Percentiles rank a stretch among this genome's conserved stretches.
phyloP scores from a whole-genome alignment of 225 moss, liverwort and hornwort genomes.

The Sphagnum contortum region DNA sequence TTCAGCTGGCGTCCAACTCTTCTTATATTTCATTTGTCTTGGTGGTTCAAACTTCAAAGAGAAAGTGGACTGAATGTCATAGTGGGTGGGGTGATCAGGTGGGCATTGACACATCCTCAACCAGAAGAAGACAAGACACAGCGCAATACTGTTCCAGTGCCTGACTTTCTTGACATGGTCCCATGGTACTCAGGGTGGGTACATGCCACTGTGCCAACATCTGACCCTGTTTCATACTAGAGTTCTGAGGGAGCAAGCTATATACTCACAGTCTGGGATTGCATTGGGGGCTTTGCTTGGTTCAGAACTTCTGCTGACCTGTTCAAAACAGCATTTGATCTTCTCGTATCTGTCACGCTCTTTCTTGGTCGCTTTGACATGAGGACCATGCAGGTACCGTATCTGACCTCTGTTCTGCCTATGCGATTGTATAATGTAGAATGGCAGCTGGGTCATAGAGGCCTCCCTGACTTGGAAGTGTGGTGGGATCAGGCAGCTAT shows the following conservation, averaged over 20 bases:
- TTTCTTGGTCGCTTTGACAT: slow-evolving; percentile 99
- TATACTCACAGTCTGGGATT: slow-evolving; percentile 17
- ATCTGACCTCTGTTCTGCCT: background rate
- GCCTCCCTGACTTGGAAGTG: too few relatives aligned
- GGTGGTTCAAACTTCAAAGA: too few relatives aligned
- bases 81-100: slow-evolving; percentile 37
- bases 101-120: slow-evolving; percentile 96
- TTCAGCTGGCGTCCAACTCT: background rate
- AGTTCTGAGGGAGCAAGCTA: slow-evolving; percentile 2
- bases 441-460: background rate
- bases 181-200: slow-evolving; percentile 99
- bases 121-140: slow-evolving; percentile 58
- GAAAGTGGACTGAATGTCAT: background rate
- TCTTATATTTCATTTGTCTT: too few relatives aligned
- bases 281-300: slow-evolving; percentile 12
- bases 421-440: background rate
- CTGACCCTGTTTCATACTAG: slow-evolving; percentile 6
- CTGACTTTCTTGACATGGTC: slow-evolving; percentile 98
- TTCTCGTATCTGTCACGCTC: slow-evolving; percentile 94
- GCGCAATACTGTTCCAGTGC: slow-evolving; percentile 60
- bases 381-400: slow-evolving; percentile 98
- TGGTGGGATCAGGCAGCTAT: slow-evolving; percentile 71
- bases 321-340: slow-evolving; percentile 99
- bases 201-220: slow-evolving; percentile 6
- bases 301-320: slow-evolving; percentile 97